Evolutionary conservation across 2,329 filamentous ascomycete genomes (phyloP).

Genomic region (Fusarium anthophilum): DNA sequence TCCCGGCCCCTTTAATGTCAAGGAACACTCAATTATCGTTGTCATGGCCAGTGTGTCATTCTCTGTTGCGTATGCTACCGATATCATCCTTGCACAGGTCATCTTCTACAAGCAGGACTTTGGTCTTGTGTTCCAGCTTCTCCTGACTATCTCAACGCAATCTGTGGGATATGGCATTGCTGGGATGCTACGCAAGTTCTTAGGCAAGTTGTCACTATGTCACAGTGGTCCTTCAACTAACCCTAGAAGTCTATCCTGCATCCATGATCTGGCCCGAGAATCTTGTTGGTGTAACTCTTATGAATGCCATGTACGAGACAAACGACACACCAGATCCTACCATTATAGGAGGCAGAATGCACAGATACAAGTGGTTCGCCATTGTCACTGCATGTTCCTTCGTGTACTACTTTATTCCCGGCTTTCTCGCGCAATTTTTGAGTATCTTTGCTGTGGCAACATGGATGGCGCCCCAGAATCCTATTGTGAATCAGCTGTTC

Average conservation of each 20-base stretch:
- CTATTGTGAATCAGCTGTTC: constrained; percentile 77
- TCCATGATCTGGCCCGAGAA: constrained; percentile 81
- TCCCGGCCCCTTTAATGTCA: constrained; percentile 75
- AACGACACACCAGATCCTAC: constrained; percentile 60
- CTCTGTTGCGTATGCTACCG: constrained; percentile 75
- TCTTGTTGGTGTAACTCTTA: constrained; percentile 72
- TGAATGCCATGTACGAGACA: constrained; percentile 77
- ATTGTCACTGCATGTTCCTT: constrained; percentile 67
- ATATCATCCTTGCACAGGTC: constrained; percentile 76
- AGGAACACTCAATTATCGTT: constrained; percentile 74
- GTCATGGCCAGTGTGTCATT: constrained; percentile 79
- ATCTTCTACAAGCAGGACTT: constrained; percentile 78
- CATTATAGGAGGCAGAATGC: constrained; percentile 70
- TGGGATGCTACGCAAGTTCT: constrained; percentile 71
- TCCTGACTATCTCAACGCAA: constrained; percentile 74
- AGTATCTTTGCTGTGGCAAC: constrained; percentile 77
- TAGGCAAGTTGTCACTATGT: constrained; percentile 55
- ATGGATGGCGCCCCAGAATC: constrained; percentile 75
- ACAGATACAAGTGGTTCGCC: constrained; percentile 72
- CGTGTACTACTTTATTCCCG: constrained; percentile 75
- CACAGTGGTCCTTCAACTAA: constrained; percentile 3
- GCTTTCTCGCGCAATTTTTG: constrained; percentile 73
- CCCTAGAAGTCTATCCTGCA: constrained; percentile 64
- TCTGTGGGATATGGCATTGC: constrained; percentile 76
- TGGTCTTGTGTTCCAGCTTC: constrained; percentile 71